Conservation (phyloP, 371 early-diverging fungal species). For the Mucor circinelloides region DNA sequence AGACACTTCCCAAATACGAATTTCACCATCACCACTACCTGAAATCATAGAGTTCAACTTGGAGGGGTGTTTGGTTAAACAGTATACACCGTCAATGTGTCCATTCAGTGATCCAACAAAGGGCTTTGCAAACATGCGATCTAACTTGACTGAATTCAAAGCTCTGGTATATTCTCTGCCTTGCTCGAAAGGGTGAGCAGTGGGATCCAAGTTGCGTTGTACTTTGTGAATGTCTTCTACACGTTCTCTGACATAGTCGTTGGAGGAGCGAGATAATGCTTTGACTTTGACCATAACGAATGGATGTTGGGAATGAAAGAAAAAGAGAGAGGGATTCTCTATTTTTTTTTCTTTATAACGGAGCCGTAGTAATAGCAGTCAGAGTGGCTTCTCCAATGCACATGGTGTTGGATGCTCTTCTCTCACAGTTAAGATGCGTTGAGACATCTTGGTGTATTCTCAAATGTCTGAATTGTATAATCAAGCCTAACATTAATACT, state of each 20-base stretch:
- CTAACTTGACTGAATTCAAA: constrained; percentile 94
- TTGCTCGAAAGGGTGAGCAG: constrained; percentile 93
- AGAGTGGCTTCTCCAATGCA: not conserved
- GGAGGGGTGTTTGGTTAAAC: constrained; percentile 90
- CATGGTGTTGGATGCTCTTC: not conserved
- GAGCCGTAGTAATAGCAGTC: not conserved
- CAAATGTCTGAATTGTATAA: too few relatives aligned
- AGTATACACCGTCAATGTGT: constrained; percentile 97
- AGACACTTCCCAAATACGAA: constrained; percentile 85
- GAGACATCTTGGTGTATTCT: too few relatives aligned
- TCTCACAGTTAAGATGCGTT: too few relatives aligned
- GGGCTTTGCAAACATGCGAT: constrained; percentile 98
- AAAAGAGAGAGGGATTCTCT: not conserved
- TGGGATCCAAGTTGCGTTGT: constrained; percentile 92
- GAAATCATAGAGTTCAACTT: constrained; percentile 80
- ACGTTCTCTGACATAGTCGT: constrained; percentile 83
- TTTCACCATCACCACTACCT: constrained; percentile 94
- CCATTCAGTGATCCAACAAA: constrained; percentile 91
- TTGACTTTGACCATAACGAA: constrained; percentile 76
- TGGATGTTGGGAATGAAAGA: not conserved
- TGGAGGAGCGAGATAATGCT: constrained; percentile 82
- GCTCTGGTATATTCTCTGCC: constrained; percentile 98
- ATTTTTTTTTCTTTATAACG: not conserved
- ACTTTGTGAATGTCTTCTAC: constrained; percentile 86
- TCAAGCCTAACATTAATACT: too few relatives aligned